Conservation (phyloP, 306 rosid species). For the Sphenostylis stenocarpa region DNA sequence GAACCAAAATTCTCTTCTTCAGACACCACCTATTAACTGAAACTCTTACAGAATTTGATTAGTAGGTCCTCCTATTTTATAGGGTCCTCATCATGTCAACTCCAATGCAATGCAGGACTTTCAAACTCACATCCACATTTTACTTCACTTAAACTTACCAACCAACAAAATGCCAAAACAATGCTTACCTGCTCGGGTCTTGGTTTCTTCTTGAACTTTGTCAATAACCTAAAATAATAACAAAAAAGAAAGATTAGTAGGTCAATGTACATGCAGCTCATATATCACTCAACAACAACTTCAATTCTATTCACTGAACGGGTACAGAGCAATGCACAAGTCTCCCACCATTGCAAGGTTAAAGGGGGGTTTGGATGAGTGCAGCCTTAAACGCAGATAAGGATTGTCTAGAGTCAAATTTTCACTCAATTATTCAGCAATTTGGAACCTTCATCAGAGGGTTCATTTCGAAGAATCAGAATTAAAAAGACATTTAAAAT, state of each 20-base stretch:
- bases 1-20: background rate
- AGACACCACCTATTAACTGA: background rate
- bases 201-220: conserved; percentile 97
- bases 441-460: background rate
- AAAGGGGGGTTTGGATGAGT: background rate
- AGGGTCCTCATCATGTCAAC: background rate
- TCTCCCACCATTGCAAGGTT: background rate
- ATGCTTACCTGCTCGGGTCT: conserved; percentile 80
- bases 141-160: background rate
- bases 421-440: background rate
- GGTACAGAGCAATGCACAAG: background rate
- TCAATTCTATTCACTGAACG: background rate
- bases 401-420: background rate
- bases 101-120: background rate
- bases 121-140: background rate
- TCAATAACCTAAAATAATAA: conserved; percentile 73
- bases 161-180: conserved; percentile 23
- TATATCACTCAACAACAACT: background rate
- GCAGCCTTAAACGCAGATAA: background rate
- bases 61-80: background rate
- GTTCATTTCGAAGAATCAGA: background rate
- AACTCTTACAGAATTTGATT: background rate
- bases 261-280: background rate
- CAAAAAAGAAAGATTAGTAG: conserved; percentile 28
- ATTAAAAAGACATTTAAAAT: background rate